Evolutionary conservation across 805 yeast genomes (phyloP), one percentile per base, ranked within the genome.

Genomic region (Debaryomyces castellii): DNA sequence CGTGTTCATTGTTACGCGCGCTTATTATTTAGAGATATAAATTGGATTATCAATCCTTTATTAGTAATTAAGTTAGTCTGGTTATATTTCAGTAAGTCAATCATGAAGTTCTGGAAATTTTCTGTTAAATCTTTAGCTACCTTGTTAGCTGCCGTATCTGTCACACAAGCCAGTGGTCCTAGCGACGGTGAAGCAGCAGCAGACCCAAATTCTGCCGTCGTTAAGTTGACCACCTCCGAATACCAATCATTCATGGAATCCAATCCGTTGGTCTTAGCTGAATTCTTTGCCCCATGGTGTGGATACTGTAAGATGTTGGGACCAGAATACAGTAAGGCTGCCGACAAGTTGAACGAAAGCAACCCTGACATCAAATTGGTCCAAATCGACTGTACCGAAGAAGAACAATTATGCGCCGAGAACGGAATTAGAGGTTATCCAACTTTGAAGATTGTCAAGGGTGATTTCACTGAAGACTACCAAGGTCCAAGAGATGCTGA

Each of bases 281-380:
- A 89, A 69, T 89, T 89, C 69, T 89, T 85, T 65, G 96, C 96
- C 14, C 96, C 97, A 64, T 92, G 98, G 97, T 91, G 97, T 77
- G 97, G 97, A 14, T 94, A 91, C 73, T 91, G 97, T 78, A 89
- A 91, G 75, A 79, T 78, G 41, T 71, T 89, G 53, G 96, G 89
- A 10, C 96, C 96, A 28, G 85, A 89, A 66, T 87, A 77, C 55
- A 73, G 82, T 43, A 67, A 78, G 55, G 96, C 96, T 43, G 89
- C 92, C 41, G 82, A 83, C 54, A 55, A 60, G 16, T 74, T 87
- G 61, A 75, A 74, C 40, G 79, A 74, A 42, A 25, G 65, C 25
- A 59, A 67, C 54, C 80, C 86, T 50, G 72, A 79, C 44, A 83
- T 87, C 64, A 80, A 81, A 58, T 73, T 89, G 59, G 95, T 89